phyloP scores from a whole-genome alignment of 257 asterid genomes.

The Solanum pennellii region DNA sequence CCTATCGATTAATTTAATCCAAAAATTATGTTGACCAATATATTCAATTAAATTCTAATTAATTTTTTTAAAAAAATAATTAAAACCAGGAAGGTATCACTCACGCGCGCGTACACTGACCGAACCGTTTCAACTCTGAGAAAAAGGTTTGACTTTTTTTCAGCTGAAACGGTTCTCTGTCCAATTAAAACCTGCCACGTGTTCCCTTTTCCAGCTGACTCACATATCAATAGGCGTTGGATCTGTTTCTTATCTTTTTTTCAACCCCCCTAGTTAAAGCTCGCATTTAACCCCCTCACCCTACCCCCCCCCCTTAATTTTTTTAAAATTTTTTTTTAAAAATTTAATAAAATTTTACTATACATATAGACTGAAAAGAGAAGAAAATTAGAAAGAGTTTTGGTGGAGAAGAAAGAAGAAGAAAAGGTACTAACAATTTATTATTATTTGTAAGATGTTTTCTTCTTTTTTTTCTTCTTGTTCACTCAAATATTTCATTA shows the following conservation, averaged over 20 bases:
- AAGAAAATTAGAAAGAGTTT: neutral
- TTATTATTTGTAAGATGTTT: neutral
- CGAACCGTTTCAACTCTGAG: slow-evolving; percentile 1
- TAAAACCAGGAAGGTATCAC: neutral
- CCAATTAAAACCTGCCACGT: slow-evolving; percentile 30
- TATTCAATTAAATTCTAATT: neutral
- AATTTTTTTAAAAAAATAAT: neutral
- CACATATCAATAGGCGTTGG: slow-evolving; percentile 18
- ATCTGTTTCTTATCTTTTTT: slow-evolving; percentile 25
- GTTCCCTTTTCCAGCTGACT: neutral
- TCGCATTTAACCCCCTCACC: slow-evolving; percentile 23
- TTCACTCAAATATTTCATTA: neutral
- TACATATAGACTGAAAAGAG: neutral
- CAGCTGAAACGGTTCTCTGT: slow-evolving; percentile 12
- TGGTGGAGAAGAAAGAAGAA: neutral
- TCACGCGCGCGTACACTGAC: neutral
- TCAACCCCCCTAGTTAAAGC: slow-evolving; percentile 33
- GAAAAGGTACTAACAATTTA: slow-evolving; percentile 2
- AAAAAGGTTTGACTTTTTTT: slow-evolving; percentile 32
- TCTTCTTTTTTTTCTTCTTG: neutral
- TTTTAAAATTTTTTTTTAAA: neutral
- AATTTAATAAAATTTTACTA: slow-evolving; percentile 8
- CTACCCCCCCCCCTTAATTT: rapidly evolving
- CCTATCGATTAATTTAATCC: neutral
- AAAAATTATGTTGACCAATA: neutral